Percentiles rank a stretch among this genome's conserved stretches.
These are phyloP conservation scores for Diplodia scrobiculata DNA, from an alignment of 2,329 filamentous ascomycete genomes.

Conservation along the genomic window DNA sequence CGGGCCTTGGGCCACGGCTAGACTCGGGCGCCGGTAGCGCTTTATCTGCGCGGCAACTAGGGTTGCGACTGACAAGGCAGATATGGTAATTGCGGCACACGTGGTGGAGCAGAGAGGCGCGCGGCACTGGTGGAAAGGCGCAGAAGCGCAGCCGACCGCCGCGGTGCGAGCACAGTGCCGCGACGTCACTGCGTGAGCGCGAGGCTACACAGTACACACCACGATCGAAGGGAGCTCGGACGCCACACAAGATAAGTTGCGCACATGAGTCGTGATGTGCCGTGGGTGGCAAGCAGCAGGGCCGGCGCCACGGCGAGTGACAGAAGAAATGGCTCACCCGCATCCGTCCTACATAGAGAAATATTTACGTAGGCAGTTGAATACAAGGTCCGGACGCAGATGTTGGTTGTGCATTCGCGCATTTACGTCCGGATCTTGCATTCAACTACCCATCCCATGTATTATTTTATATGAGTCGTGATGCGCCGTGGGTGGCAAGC, in stretches of 20 bases:
- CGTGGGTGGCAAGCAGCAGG: conserved; percentile 5
- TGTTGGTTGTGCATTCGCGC: no score
- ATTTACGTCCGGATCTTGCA: no score
- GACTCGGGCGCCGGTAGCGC: conserved; percentile 26
- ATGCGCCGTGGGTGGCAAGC: conserved; percentile 4
- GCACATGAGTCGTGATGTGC: conserved; percentile 3
- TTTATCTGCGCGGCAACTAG: conserved; percentile 13
- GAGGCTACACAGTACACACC: background rate
- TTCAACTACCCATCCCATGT: no score
- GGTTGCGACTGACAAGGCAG: conserved; percentile 2
- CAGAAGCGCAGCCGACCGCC: background rate
- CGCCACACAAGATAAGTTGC: conserved; percentile 2
- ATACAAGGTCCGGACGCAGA: no score
- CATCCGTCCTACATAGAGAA: no score
- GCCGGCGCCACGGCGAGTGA: no score
- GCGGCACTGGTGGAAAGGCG: conserved; percentile 2
- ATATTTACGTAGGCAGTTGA: no score
- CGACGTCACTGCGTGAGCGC: background rate
- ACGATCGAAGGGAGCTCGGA: background rate
- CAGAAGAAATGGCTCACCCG: no score
- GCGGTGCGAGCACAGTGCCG: background rate
- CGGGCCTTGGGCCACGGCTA: conserved; percentile 24
- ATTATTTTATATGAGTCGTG: background rate
- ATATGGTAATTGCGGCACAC: conserved; percentile 21
- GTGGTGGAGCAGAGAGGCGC: background rate